Base-by-base conservation (phyloP, 352 stramenopile genomes). In the Phytophthora citricola region DNA sequence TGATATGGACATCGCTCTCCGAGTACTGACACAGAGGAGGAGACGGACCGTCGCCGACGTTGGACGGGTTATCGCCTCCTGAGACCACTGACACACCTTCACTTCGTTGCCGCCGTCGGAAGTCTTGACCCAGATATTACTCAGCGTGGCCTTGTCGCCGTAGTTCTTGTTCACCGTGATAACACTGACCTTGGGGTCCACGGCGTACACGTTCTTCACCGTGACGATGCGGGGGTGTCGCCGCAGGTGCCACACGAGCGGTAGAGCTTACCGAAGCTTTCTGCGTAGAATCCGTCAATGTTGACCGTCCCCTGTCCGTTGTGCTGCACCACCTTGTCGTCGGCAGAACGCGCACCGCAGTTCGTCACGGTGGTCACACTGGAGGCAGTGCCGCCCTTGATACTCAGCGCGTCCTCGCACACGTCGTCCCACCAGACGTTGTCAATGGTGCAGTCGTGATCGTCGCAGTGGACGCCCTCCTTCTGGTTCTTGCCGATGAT, bases 31-130 rank as follows among this genome's bases (percentile, higher is more conserved):
- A 73, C 32, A 69, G 32, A 9, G 66, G 48, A 12, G 52, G 36
- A 0, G 44, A 69, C 34, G 63, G 62, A 29, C 73, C 73, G 22
- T 78, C 57, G n/a, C 73, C 73, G 15, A 81, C 32, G 11, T 39
- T 56, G 1, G 36, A 71, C 1, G 62, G 65, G 5, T 66, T 44
- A n/a, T 38, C 61, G 32, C 27, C 40, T 17, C 67, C 46, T 76
- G 44, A 24, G 67, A 77, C 70, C 71, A 82, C 20, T 53, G 56
- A 17, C 74, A 82, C 11, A 79, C 67, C 52, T 69, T 61, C 31
- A 66, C 58, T 12, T 66, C 47, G 39, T 52, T 20, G 17, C 17
- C 43, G 8, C 48, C 58, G 10, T 58, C 31, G 17, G 58, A 41
- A 12, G 47, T 59, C 14, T 63, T 63, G 12, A 63, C 14, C 31